A percentile compares a stretch with the other conserved stretches of the same genome.
Conservation (phyloP, 75 land plant genomes). For the Pinus taeda region DNA sequence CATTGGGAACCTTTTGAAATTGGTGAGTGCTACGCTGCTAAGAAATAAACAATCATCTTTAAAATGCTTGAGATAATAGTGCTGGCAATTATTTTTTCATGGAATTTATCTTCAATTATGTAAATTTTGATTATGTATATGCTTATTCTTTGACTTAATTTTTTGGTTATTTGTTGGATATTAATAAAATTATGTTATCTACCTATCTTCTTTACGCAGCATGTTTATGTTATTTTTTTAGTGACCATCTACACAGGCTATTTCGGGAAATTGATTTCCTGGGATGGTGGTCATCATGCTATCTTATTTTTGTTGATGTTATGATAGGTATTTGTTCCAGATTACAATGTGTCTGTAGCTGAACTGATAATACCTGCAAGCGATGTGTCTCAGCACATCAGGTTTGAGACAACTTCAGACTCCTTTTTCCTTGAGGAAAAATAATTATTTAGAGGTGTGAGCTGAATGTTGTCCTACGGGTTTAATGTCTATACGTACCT, state of each 20-base stretch:
- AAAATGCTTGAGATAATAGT: not conserved
- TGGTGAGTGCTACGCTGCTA: conserved; percentile 32
- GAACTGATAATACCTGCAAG: conserved; percentile 78
- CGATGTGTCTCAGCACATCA: conserved; percentile 81
- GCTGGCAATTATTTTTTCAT: not conserved
- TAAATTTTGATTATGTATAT: not conserved
- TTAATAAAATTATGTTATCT: no score
- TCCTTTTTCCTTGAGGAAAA: not conserved
- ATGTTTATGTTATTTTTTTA: not conserved
- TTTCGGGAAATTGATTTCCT: not conserved
- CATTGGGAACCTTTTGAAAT: conserved; percentile 70
- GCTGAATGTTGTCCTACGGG: not conserved
- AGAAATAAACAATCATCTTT: not conserved
- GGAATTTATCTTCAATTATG: not conserved
- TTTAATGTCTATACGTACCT: not conserved
- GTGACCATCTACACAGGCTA: not conserved
- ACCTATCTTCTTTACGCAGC: not conserved
- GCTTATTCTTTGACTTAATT: not conserved
- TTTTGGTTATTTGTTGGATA: no score
- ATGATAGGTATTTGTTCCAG: conserved; percentile 72
- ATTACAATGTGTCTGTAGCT: conserved; percentile 86
- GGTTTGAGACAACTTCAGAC: conserved; percentile 25
- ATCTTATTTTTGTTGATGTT: not conserved
- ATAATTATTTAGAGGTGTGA: not conserved
- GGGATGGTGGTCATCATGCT: not conserved